Evolutionary conservation across 352 stramenopile genomes (phyloP).

Genomic region (Globisporangium polare): DNA sequence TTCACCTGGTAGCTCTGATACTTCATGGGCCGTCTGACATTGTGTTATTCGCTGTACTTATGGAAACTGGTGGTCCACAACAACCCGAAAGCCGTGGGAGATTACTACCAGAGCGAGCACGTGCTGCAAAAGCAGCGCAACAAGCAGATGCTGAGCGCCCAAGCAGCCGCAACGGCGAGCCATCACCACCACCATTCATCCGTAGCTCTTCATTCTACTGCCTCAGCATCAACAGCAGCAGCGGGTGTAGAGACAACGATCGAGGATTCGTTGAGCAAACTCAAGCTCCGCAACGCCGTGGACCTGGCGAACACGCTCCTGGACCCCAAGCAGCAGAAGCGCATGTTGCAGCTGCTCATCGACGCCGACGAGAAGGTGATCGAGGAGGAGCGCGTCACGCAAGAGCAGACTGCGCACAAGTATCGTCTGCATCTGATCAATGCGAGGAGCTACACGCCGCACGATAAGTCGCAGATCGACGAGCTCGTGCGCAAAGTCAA

Average conservation of each 20-base stretch:
- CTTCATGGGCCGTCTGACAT: not conserved
- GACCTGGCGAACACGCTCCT: slow-evolving; percentile 52
- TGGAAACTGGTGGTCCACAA: too few relatives aligned
- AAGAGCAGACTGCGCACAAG: slow-evolving; percentile 57
- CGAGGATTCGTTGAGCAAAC: slow-evolving; percentile 59
- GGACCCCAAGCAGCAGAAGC: slow-evolving; percentile 62
- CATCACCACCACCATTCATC: not conserved
- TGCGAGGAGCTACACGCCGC: slow-evolving; percentile 22
- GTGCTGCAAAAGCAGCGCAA: slow-evolving; percentile 26
- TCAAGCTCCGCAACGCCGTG: slow-evolving; percentile 69
- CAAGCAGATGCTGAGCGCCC: slow-evolving; percentile 25
- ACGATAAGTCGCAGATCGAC: slow-evolving; percentile 18
- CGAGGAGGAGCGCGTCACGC: slow-evolving; percentile 52
- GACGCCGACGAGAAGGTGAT: slow-evolving; percentile 63
- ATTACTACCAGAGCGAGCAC: slow-evolving; percentile 39
- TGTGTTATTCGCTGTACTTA: not conserved
- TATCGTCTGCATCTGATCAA: slow-evolving; percentile 49
- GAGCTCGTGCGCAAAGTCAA: slow-evolving; percentile 10
- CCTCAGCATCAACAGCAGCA: not conserved
- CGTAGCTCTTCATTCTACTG: not conserved
- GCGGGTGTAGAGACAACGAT: slow-evolving; percentile 33
- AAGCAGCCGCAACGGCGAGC: not conserved
- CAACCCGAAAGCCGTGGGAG: slow-evolving; percentile 22
- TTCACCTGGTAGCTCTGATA: not conserved
- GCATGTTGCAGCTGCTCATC: slow-evolving; percentile 58